phyloP scores from a whole-genome alignment of 2,329 filamentous ascomycete species.

The Plenodomus biglobosus region DNA sequence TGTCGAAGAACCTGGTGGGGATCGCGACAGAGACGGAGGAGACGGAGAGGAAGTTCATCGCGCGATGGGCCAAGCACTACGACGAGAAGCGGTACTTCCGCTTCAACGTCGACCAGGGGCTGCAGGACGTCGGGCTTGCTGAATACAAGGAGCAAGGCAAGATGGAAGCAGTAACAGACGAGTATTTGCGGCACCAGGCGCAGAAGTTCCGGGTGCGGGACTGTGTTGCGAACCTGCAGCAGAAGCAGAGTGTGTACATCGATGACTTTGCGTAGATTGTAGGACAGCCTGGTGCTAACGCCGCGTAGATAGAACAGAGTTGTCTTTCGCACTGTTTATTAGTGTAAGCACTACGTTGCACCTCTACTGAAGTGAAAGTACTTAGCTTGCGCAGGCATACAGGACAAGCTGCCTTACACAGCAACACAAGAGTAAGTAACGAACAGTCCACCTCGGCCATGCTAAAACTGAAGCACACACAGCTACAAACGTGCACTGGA shows the following conservation, averaged over 20 bases:
- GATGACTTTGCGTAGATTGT: slow-evolving; percentile 8
- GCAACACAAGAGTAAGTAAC: no score
- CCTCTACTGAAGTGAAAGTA: no score
- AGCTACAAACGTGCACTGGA: no score
- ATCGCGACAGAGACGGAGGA: slow-evolving; percentile 13
- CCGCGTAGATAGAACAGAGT: background rate
- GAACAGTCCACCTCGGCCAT: no score
- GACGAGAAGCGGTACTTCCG: slow-evolving; percentile 9
- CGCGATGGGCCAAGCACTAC: slow-evolving; percentile 1
- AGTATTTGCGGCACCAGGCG: slow-evolving; percentile 3
- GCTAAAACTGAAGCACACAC: no score
- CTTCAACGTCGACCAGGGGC: slow-evolving; percentile 18
- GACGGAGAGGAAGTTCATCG: slow-evolving; percentile 6
- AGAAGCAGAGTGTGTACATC: slow-evolving; percentile 19
- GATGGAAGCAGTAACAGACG: slow-evolving; percentile 10
- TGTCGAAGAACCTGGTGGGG: slow-evolving; percentile 2
- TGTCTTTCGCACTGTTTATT: no score
- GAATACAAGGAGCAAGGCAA: slow-evolving; percentile 11
- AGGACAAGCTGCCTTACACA: no score
- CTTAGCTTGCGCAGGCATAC: no score
- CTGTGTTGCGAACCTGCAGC: slow-evolving; percentile 11
- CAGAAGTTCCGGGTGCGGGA: slow-evolving; percentile 8
- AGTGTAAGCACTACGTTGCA: no score
- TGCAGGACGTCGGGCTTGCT: slow-evolving; percentile 8
- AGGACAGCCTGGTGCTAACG: background rate